A percentile compares a stretch with the other conserved stretches of the same genome.
Evolutionary conservation across 352 stramenopile genomes (phyloP).

Genomic region (Plasmopara halstedii): DNA sequence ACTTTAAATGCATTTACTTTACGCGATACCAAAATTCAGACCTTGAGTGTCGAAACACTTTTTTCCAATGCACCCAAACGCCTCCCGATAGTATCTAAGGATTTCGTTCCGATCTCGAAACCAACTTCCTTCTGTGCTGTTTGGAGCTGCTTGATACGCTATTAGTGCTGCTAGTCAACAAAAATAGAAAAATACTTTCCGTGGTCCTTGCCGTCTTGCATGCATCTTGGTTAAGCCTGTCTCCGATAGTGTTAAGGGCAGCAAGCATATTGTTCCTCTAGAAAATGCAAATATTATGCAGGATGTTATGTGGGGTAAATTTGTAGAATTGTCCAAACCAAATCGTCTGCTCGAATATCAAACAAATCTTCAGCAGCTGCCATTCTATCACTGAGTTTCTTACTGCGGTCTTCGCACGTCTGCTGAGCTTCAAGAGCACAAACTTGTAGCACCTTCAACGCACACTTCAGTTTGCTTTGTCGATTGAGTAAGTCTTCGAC

Average conservation of each 20-base stretch:
- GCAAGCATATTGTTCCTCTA: conserved; percentile 19
- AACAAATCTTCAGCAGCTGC: conserved; percentile 39
- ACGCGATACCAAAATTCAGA: background rate
- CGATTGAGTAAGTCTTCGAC: conserved; percentile 45
- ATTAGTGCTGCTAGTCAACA: background rate
- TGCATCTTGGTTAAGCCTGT: conserved; percentile 14
- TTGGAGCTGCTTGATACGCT: conserved; percentile 8
- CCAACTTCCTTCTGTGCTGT: conserved; percentile 10
- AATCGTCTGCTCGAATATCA: conserved; percentile 32
- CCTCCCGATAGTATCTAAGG: conserved; percentile 18
- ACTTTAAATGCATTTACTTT: background rate
- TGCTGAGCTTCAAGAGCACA: conserved; percentile 38
- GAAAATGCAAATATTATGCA: background rate
- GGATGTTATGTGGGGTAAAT: background rate
- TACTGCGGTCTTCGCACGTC: conserved; percentile 20
- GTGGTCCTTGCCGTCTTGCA: conserved; percentile 6
- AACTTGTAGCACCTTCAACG: conserved; percentile 35
- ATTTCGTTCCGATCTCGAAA: conserved; percentile 14
- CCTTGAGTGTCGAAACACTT: conserved; percentile 18
- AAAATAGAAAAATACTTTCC: conserved; percentile 2
- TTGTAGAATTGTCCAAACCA: conserved; percentile 22
- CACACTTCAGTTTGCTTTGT: conserved; percentile 37
- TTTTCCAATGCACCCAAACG: conserved; percentile 21
- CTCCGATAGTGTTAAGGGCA: conserved; percentile 16
- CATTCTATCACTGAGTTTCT: conserved; percentile 27